A percentile compares a stretch with the other conserved stretches of the same genome.
phyloP scores from a whole-genome alignment of 352 stramenopile genomes.

The Globisporangium takayamanum region DNA sequence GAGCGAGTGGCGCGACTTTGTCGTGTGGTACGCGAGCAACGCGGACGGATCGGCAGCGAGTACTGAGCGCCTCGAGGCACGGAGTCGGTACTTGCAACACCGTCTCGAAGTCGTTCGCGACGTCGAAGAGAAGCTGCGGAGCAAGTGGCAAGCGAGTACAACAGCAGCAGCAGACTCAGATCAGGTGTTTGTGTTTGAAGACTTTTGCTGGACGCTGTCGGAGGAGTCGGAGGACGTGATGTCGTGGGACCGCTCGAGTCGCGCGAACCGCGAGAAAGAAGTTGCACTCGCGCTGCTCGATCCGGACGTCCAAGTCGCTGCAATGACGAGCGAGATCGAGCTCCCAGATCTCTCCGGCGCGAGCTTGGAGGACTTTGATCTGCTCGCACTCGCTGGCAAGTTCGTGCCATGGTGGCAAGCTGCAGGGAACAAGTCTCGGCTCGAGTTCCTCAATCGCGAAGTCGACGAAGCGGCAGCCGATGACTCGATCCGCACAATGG shows the following conservation, averaged over 20 bases:
- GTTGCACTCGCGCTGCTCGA: constrained; percentile 48
- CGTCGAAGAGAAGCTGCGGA: constrained; percentile 23
- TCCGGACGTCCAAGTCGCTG: constrained; percentile 49
- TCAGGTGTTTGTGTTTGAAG: constrained; percentile 48
- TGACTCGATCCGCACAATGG: constrained; percentile 24
- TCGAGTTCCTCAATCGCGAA: constrained; percentile 46
- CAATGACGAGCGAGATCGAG: constrained; percentile 47
- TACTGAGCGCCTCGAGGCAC: constrained; percentile 26
- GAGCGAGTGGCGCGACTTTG: constrained; percentile 37
- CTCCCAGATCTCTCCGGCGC: constrained; percentile 39
- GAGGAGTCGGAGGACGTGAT: constrained; percentile 24
- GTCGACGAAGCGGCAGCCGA: constrained; percentile 34
- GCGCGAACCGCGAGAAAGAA: constrained; percentile 36
- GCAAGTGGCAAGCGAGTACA: constrained; percentile 9
- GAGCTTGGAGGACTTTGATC: constrained; percentile 34
- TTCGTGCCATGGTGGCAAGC: constrained; percentile 60
- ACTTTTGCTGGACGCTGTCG: constrained; percentile 21
- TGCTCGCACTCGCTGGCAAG: constrained; percentile 33
- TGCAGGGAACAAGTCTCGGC: constrained; percentile 37
- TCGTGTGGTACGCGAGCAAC: constrained; percentile 45
- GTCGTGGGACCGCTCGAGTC: constrained; percentile 36
- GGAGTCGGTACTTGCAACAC: constrained; percentile 28
- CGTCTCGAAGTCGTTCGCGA: constrained; percentile 22
- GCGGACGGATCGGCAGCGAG: constrained; percentile 13
- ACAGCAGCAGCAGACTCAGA: no score